Evolutionary conservation across 129 eudicot species (phyloP), one percentile per base, ranked within the genome.

Genomic region (Helianthus tuberosus): DNA sequence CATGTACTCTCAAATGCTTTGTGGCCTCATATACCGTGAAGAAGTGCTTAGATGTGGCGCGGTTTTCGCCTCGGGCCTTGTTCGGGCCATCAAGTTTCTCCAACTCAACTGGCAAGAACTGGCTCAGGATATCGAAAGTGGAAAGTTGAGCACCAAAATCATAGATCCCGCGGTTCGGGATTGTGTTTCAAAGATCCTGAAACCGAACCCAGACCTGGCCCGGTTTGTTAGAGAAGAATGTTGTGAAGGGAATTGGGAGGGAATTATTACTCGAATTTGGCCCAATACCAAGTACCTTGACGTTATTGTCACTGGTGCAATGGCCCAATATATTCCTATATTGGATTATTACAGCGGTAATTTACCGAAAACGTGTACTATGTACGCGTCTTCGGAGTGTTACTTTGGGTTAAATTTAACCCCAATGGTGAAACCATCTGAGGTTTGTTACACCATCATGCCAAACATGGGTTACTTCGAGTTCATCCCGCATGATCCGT

Each of bases 391-490:
- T 7, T 89, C 96, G 5, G 97, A 92, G 43, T 92, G 96, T 55
- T 92, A 84, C 32, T 92, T 89, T 20, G 96, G 97, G 20, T 66
- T 89, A 0, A 92, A 92, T 64, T 73, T 92, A 7, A 89, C 85
- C n/a, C 97, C 97, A 3, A 72, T 92, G 90, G 87, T 83, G 54
- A 74, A 85, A 73, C 97, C 97, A 0, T 85, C 91, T 0, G 93
- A 92, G 62, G 96, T 89, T 15, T 58, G 82, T 25, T 92, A 92
- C 69, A 92, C 97, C 6, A 92, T 92, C 39, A 86, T 92, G 96
- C 97, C 97, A 1, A 92, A 92, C 69, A 86, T 92, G 96, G 96
- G 93, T 1, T 89, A 89, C 64, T 92, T 92, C 54, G 97, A 92
- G 82, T 92, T 92, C 69, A 78, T 92, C 75, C 97, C 93, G 2